Evolutionary conservation across 305 asterid species (phyloP).

Genomic region (Rubia balearica): DNA sequence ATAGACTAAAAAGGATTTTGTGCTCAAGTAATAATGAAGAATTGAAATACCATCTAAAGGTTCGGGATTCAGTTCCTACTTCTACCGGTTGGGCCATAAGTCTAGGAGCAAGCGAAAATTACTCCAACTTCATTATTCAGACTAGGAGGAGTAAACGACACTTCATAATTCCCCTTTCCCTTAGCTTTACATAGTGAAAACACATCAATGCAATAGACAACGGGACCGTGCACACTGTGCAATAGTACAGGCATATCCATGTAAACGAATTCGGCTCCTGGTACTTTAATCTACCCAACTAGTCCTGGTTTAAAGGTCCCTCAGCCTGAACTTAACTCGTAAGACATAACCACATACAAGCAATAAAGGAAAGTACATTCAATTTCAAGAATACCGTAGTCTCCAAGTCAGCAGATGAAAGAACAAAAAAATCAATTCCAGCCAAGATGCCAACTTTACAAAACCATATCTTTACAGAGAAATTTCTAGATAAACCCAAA

Average conservation of each 20-base stretch:
- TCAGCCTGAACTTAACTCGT: background rate
- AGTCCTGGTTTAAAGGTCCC: no score
- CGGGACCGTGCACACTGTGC: background rate
- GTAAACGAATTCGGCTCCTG: no score
- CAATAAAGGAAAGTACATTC: background rate
- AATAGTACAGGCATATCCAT: background rate
- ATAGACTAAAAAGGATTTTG: background rate
- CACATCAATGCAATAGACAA: background rate
- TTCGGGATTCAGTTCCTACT: background rate
- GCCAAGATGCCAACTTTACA: constrained; percentile 7
- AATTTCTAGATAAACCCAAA: constrained; percentile 1
- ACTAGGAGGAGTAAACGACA: background rate
- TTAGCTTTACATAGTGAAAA: background rate
- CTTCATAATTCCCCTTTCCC: background rate
- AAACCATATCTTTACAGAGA: background rate
- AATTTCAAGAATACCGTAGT: background rate
- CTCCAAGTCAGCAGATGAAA: background rate
- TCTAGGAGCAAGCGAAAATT: background rate
- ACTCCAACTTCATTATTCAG: background rate
- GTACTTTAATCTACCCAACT: no score
- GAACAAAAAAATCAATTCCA: background rate
- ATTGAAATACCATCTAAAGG: background rate
- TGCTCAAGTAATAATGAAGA: background rate
- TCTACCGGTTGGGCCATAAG: background rate
- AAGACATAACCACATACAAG: background rate